These are phyloP conservation scores for Aotearoamyces nothofagi DNA, from an alignment of 2,329 filamentous ascomycete species.

Conservation along the genomic window DNA sequence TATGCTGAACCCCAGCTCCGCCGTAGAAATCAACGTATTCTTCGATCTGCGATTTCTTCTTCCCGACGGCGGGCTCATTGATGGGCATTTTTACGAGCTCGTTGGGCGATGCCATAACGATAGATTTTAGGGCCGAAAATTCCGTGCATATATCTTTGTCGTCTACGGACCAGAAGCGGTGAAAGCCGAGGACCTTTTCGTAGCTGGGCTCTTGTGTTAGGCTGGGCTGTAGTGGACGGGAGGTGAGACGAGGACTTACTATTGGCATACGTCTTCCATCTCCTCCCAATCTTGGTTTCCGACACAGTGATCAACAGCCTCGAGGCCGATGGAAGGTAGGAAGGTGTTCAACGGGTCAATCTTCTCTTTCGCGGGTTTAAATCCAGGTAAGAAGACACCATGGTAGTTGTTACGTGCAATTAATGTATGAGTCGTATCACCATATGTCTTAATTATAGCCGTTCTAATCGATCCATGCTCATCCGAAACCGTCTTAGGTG, in stretches of 20 bases:
- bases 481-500: slow-evolving; percentile 39
- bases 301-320: slow-evolving; percentile 87
- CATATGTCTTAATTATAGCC: slow-evolving; percentile 81
- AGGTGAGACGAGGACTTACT: too few species aligned
- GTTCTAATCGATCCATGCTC: slow-evolving; percentile 52
- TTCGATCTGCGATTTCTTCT: slow-evolving; percentile 88
- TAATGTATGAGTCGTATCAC: slow-evolving; percentile 88
- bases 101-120: slow-evolving; percentile 81
- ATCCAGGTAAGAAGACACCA: slow-evolving; percentile 75
- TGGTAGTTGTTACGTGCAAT: slow-evolving; percentile 57
- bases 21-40: slow-evolving; percentile 86
- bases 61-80: slow-evolving; percentile 84
- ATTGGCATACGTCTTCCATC: slow-evolving; percentile 52
- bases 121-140: slow-evolving; percentile 73
- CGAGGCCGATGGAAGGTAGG: slow-evolving; percentile 51
- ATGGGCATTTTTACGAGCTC: slow-evolving; percentile 94
- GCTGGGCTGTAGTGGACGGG: too few species aligned
- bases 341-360: slow-evolving; percentile 19
- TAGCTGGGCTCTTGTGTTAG: too few species aligned
- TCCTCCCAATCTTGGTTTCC: slow-evolving; percentile 94
- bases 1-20: slow-evolving; percentile 84
- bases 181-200: slow-evolving; percentile 79
- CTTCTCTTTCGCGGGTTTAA: slow-evolving; percentile 34
- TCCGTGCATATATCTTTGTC: slow-evolving; percentile 87
- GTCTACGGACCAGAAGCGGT: slow-evolving; percentile 95